phyloP scores from a whole-genome alignment of 2,329 filamentous ascomycete species.

The Phaeomoniella chlamydospora region DNA sequence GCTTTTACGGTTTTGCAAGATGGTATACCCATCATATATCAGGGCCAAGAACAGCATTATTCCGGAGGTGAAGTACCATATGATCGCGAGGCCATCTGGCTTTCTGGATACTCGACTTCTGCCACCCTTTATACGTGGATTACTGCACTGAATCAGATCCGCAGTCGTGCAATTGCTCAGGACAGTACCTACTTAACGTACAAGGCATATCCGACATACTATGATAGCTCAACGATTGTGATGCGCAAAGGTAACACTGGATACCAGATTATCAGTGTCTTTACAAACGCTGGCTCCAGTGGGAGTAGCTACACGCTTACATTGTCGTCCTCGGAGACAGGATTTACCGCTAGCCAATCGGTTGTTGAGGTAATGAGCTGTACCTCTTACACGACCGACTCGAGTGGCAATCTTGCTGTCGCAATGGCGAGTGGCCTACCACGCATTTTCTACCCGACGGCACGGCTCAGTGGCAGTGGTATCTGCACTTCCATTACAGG shows the following conservation, averaged over 20 bases:
- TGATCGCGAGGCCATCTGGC: slow-evolving; percentile 45
- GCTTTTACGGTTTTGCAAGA: slow-evolving; percentile 15
- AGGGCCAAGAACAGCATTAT: slow-evolving; percentile 51
- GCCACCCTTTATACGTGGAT: slow-evolving; percentile 36
- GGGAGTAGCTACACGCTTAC: slow-evolving; percentile 17
- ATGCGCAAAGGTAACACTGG: slow-evolving; percentile 13
- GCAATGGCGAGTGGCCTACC: slow-evolving; percentile 28
- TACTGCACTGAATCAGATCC: slow-evolving; percentile 33
- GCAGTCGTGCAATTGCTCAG: slow-evolving; percentile 17
- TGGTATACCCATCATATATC: slow-evolving; percentile 51
- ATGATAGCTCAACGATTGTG: slow-evolving; percentile 11
- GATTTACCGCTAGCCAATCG: slow-evolving; percentile 18
- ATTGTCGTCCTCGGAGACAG: slow-evolving; percentile 21
- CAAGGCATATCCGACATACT: slow-evolving; percentile 13
- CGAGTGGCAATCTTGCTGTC: slow-evolving; percentile 27
- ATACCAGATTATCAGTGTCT: slow-evolving; percentile 17
- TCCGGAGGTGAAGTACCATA: slow-evolving; percentile 32
- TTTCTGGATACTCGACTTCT: slow-evolving; percentile 32
- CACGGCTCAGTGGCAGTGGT: neutral
- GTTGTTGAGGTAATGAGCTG: slow-evolving; percentile 32
- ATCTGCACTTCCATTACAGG: slow-evolving; percentile 1
- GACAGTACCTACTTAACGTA: slow-evolving; percentile 11
- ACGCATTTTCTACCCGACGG: neutral
- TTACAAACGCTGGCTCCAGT: slow-evolving; percentile 24
- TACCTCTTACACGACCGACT: slow-evolving; percentile 24